These are phyloP conservation scores for Nidularia sp. DNA, from an alignment of 768 basidiomycete species.

Conservation along the genomic window DNA sequence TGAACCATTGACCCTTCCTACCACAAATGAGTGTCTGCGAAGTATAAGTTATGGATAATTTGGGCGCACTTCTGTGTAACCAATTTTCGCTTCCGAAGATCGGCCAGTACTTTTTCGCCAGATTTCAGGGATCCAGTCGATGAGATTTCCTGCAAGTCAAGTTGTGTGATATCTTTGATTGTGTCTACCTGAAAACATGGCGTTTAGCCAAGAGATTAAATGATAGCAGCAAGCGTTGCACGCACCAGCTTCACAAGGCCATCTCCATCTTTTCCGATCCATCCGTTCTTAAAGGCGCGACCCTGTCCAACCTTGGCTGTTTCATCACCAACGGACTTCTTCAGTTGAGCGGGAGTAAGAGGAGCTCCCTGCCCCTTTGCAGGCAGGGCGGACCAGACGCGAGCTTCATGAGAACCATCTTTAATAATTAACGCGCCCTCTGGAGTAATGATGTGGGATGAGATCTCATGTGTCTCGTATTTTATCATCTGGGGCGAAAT, in stretches of 20 bases:
- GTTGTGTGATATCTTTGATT: slow-evolving; percentile 72
- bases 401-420: slow-evolving; percentile 91
- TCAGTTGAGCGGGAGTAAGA: slow-evolving; percentile 63
- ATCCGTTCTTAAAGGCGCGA: slow-evolving; percentile 94
- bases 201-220: background rate
- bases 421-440: slow-evolving; percentile 80
- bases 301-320: slow-evolving; percentile 91
- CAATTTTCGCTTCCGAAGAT: slow-evolving; percentile 90
- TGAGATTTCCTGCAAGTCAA: slow-evolving; percentile 70
- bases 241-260: slow-evolving; percentile 84
- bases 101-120: slow-evolving; percentile 81
- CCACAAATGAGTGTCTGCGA: slow-evolving; percentile 3
- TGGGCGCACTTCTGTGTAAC: slow-evolving; percentile 71
- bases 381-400: slow-evolving; percentile 87
- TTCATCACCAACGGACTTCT: slow-evolving; percentile 78
- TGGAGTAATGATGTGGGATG: slow-evolving; percentile 68
- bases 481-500: slow-evolving; percentile 64
- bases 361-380: slow-evolving; percentile 65
- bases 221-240: slow-evolving; percentile 10
- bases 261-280: slow-evolving; percentile 89
- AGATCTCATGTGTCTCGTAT: slow-evolving; percentile 74
- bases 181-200: slow-evolving; percentile 41
- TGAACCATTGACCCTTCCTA: slow-evolving; percentile 96
- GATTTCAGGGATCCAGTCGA: slow-evolving; percentile 65
- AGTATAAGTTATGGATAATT: background rate